Percentiles rank a stretch among this genome's conserved stretches.
Conservation (phyloP, 192 early-diverging fungal species). For the Lobulomyces angularis region DNA sequence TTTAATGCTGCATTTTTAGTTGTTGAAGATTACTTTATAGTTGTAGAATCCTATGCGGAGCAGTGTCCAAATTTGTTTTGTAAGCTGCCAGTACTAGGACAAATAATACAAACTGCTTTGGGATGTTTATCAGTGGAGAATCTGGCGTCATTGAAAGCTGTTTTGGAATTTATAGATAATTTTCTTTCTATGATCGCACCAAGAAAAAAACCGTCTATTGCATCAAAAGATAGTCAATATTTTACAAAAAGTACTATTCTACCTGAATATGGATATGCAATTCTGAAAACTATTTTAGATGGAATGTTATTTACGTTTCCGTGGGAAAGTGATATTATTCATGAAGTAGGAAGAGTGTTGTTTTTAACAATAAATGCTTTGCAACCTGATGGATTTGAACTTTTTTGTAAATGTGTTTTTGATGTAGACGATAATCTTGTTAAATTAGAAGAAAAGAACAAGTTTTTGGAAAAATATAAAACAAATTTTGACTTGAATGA, state of each 20-base stretch:
- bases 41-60: constrained; percentile 36
- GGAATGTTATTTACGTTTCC: constrained; percentile 45
- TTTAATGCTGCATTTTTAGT: constrained; percentile 30
- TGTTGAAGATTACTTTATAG: constrained; percentile 63
- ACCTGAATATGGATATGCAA: constrained; percentile 18
- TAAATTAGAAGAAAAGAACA: too few species aligned
- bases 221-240: constrained; percentile 7
- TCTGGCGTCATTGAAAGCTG: constrained; percentile 29
- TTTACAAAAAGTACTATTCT: constrained; percentile 15
- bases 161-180: constrained; percentile 31
- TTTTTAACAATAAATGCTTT: too few species aligned
- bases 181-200: constrained; percentile 18
- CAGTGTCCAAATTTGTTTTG: constrained; percentile 36
- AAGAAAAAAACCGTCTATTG: constrained; percentile 1
- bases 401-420: too few species aligned
- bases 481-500: too few species aligned
- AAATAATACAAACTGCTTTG: constrained; percentile 51
- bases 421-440: too few species aligned
- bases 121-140: constrained; percentile 43
- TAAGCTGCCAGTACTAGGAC: constrained; percentile 37
- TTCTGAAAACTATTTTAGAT: constrained; percentile 32
- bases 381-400: too few species aligned
- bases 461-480: too few species aligned
- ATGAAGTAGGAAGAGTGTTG: constrained; percentile 43
- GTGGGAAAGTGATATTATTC: constrained; percentile 36